Conservation (phyloP, 2,329 filamentous ascomycete species). For the Botrytis tulipae region DNA sequence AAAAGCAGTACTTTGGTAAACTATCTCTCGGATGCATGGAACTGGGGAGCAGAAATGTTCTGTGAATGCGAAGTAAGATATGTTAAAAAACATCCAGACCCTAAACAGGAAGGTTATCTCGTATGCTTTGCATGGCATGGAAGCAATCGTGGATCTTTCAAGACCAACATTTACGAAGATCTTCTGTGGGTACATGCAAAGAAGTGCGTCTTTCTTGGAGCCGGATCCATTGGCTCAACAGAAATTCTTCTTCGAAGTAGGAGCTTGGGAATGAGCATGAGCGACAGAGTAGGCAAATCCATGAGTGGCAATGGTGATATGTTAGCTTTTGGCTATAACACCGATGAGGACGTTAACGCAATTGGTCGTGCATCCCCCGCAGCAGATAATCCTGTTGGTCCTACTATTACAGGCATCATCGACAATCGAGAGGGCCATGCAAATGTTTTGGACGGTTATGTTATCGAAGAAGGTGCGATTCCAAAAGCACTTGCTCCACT, state of each 20-base stretch:
- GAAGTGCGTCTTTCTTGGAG: conserved; percentile 64
- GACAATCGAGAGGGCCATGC: conserved; percentile 53
- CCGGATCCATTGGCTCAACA: conserved; percentile 62
- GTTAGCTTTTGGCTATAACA: conserved; percentile 63
- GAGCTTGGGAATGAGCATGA: conserved; percentile 56
- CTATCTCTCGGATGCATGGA: conserved; percentile 68
- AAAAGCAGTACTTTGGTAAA: conserved; percentile 66
- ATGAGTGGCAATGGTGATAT: conserved; percentile 69
- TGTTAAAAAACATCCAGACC: conserved; percentile 51
- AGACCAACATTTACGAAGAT: conserved; percentile 53
- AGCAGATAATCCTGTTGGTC: conserved; percentile 54
- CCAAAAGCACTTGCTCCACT: conserved; percentile 56
- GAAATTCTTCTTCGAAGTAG: conserved; percentile 63
- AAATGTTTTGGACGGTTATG: conserved; percentile 59
- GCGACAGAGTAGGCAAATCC: conserved; percentile 54
- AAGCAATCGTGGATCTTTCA: conserved; percentile 54
- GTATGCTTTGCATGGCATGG: conserved; percentile 66
- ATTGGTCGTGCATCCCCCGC: conserved; percentile 53
- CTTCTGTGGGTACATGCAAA: conserved; percentile 67
- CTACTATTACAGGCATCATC: conserved; percentile 62
- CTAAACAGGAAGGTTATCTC: conserved; percentile 53
- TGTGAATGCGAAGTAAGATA: conserved; percentile 66
- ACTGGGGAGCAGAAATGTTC: conserved; percentile 70
- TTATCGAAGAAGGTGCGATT: conserved; percentile 63
- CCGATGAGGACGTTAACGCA: conserved; percentile 53